Conservation (phyloP, 148 eudicot species). For the Fallopia convolvulus region DNA sequence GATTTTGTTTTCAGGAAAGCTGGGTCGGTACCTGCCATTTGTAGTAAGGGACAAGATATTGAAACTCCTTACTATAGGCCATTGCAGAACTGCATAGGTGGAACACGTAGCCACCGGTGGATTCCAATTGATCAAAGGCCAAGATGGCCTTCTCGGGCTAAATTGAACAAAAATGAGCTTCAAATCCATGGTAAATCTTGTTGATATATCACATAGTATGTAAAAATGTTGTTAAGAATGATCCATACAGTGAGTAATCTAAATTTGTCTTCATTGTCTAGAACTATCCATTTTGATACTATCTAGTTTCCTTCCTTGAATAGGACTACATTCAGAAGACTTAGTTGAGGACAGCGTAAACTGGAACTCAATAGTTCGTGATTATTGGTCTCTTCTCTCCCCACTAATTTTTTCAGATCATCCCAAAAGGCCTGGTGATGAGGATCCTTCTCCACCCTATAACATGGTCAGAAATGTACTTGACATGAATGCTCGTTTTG, state of each 20-base stretch:
- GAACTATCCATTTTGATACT: neutral
- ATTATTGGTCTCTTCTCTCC: constrained; percentile 91
- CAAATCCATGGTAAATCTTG: constrained; percentile 50
- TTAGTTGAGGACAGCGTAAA: constrained; percentile 50
- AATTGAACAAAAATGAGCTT: constrained; percentile 58
- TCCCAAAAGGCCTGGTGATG: constrained; percentile 96
- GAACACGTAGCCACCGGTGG: constrained; percentile 87
- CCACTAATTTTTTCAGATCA: constrained; percentile 92
- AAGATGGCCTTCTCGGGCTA: constrained; percentile 81
- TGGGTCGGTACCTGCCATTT: constrained; percentile 51
- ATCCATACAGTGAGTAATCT: neutral
- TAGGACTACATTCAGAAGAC: constrained; percentile 56
- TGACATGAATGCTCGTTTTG: constrained; percentile 91
- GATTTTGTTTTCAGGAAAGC: constrained; percentile 52
- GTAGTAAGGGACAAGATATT: constrained; percentile 66
- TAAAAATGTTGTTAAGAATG: neutral
- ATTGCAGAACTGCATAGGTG: constrained; percentile 78
- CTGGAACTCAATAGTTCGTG: constrained; percentile 63
- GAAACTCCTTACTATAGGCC: constrained; percentile 86
- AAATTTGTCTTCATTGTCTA: neutral
- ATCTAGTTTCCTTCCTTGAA: constrained; percentile 1
- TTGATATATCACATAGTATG: neutral
- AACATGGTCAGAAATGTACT: constrained; percentile 92
- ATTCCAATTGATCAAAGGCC: constrained; percentile 65
- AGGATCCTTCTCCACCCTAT: constrained; percentile 94